A percentile compares a stretch with the other conserved stretches of the same genome.
Conservation (phyloP, 2,329 filamentous ascomycete genomes). For the Botryotinia calthae region DNA sequence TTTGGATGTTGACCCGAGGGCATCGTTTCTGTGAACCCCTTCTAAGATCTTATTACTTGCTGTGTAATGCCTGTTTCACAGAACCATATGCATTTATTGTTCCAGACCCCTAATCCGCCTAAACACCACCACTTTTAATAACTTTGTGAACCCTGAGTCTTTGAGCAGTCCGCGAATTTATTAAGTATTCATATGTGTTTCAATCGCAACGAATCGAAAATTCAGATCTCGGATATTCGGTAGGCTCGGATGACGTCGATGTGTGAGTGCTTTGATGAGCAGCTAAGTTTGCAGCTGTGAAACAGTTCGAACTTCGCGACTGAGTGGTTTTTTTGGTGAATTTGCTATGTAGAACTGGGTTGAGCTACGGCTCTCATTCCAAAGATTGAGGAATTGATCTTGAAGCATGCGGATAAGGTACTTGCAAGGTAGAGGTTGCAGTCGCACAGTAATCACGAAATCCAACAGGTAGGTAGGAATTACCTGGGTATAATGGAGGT, state of each 20-base stretch:
- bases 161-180: neutral
- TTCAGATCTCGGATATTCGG: neutral
- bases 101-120: neutral
- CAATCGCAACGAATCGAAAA: neutral
- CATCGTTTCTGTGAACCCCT: slow-evolving; percentile 4
- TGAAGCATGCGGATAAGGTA: neutral
- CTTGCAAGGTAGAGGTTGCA: neutral
- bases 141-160: neutral
- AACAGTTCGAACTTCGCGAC: neutral
- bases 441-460: neutral
- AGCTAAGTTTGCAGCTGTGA: neutral
- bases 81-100: slow-evolving; percentile 7
- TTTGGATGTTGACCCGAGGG: slow-evolving; percentile 2
- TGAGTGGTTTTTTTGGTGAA: neutral
- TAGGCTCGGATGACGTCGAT: slow-evolving; percentile 8
- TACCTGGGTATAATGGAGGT: neutral
- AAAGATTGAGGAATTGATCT: slow-evolving; percentile 3
- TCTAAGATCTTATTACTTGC: neutral
- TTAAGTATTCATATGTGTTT: neutral
- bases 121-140: slow-evolving; percentile 24
- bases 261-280: neutral
- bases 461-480: neutral
- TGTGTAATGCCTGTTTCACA: neutral
- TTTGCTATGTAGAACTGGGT: neutral
- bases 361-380: neutral